Base-by-base conservation (phyloP, 2,329 filamentous ascomycete species). In the Didymella pinodella region DNA sequence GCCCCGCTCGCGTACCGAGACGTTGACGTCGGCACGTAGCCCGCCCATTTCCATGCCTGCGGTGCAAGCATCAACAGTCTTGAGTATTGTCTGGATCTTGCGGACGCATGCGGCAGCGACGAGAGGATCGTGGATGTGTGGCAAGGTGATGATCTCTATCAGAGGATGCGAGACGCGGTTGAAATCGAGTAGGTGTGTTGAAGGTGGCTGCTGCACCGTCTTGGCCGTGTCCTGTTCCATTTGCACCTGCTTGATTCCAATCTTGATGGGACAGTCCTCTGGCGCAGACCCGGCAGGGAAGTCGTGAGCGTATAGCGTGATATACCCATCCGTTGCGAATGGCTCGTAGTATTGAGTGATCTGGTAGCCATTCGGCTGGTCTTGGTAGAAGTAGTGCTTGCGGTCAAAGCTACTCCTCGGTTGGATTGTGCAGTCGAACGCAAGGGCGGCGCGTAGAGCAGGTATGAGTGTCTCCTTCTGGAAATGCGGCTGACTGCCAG, bases 311-410 rank as follows among this genome's bases (percentile, higher is more conserved):
- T 84, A 85, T 6, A 99, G 82, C 0, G 82, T 85, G n/a, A 98
- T 82, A 38, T 81, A 79, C 1, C 95, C 95, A 68, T 92, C 83
- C 60, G 83, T 86, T 4, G 86, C 87, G 65, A 88, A 88, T 0
- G 87, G 86, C 81, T 83, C 82, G 76, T 98, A 97, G 80, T 94
- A 98, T 74, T 99, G 95, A 1, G 95, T 99, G 63, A 99, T 96
- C 77, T 99, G 95, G 77, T 99, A 99, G 0, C 95, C 95, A 0
- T 92, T 86, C 0, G 95, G 95, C 77, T 99, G 95, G 77, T 99
- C 95, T 86, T 95, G 96, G 82, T 97, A 97, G 78, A 99, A 98
- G 79, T 99, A 99, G 78, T 99, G 95, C 77, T 99, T 99, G 64
- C 95, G 85, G 77, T 99, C 95, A 79, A 97, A 99, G 53, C 86